phyloP scores from a whole-genome alignment of 805 yeast species.

The Starmera caribaea region DNA sequence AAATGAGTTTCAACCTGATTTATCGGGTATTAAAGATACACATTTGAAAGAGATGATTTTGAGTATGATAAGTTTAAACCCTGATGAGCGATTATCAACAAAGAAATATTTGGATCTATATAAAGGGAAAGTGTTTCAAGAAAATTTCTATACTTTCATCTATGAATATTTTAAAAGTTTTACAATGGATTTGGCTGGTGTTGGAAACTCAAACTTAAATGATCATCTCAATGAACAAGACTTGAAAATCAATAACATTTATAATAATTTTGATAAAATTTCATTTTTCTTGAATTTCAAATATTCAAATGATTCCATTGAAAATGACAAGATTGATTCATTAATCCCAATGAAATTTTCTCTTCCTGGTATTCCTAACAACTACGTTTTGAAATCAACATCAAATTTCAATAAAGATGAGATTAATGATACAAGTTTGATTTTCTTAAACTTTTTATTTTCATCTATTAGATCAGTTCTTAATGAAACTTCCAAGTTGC shows the following conservation, averaged over 20 bases:
- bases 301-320: constrained; percentile 9
- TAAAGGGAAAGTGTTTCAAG: constrained; percentile 50
- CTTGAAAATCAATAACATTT: constrained; percentile 48
- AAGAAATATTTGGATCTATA: constrained; percentile 40
- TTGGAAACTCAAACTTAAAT: neutral
- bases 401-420: constrained; percentile 14
- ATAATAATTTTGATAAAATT: constrained; percentile 45
- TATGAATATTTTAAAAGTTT: constrained; percentile 55
- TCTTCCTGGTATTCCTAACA: constrained; percentile 40
- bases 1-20: constrained; percentile 55
- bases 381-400: constrained; percentile 33
- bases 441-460: constrained; percentile 47
- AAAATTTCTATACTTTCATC: constrained; percentile 54
- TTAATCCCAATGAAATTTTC: constrained; percentile 31
- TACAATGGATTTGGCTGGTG: constrained; percentile 10
- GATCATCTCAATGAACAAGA: constrained; percentile 36
- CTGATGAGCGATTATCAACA: constrained; percentile 49
- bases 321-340: constrained; percentile 4
- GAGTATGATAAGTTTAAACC: constrained; percentile 58
- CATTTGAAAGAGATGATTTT: constrained; percentile 44
- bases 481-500: constrained; percentile 47
- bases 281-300: constrained; percentile 30
- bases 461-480: constrained; percentile 53
- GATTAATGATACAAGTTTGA: constrained; percentile 40
- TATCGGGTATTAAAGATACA: constrained; percentile 43